Evolutionary conservation across 192 early-diverging fungal species (phyloP).

Genomic region (Umbelopsis vinacea): DNA sequence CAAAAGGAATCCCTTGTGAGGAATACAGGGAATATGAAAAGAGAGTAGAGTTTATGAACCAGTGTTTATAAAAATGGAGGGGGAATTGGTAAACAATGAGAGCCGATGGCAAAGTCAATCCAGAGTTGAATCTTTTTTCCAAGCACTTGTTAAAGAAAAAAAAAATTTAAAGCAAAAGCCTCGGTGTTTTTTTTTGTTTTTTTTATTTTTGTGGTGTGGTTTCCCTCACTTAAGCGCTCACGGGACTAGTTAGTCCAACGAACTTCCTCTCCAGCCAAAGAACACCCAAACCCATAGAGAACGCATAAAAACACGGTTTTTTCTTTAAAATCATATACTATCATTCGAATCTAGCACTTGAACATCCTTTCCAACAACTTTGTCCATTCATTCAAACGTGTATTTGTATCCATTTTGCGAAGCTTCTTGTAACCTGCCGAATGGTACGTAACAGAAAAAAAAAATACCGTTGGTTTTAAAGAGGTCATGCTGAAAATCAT

Average conservation of each 20-base stretch:
- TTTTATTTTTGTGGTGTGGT: background rate
- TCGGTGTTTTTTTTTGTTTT: constrained; percentile 23
- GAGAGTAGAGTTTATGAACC: background rate
- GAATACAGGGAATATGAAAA: constrained; percentile 17
- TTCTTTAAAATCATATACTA: too few relatives aligned
- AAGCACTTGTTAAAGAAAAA: constrained; percentile 16
- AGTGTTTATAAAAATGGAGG: background rate
- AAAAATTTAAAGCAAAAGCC: constrained; percentile 9
- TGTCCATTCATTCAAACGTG: too few relatives aligned
- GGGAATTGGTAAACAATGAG: background rate
- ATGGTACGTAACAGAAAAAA: background rate
- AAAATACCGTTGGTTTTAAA: background rate
- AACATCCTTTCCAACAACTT: too few relatives aligned
- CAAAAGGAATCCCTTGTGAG: constrained; percentile 13
- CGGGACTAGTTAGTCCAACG: background rate
- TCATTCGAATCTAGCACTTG: too few relatives aligned
- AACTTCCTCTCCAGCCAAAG: too few relatives aligned
- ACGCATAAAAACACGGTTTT: too few relatives aligned
- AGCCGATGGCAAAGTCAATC: constrained; percentile 12
- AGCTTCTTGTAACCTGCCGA: background rate
- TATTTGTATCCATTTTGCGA: background rate
- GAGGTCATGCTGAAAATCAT: constrained; percentile 20
- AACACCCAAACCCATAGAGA: too few relatives aligned
- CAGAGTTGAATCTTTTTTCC: background rate
- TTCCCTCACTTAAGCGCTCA: background rate